Evolutionary conservation across 2,329 filamentous ascomycete genomes (phyloP).

Genomic region (Periconia macrospinosa): DNA sequence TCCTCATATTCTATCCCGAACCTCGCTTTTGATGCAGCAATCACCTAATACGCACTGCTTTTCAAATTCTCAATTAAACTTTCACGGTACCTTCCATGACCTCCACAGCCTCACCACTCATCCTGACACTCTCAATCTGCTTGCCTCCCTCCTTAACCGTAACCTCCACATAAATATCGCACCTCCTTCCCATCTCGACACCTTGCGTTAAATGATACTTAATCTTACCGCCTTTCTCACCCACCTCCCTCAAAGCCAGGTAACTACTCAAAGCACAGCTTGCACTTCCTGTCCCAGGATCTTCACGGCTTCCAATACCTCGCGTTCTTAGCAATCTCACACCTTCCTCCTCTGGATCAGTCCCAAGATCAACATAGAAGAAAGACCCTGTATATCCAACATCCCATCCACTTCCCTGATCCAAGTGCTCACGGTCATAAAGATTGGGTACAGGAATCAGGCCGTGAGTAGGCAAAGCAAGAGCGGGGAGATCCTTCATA

Average conservation of each 20-base stretch:
- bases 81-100: constrained; percentile 30
- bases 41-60: no score
- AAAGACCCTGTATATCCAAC: constrained; percentile 51
- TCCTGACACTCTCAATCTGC: constrained; percentile 41
- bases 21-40: no score
- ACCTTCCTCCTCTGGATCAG: constrained; percentile 22
- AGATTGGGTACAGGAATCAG: constrained; percentile 47
- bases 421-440: constrained; percentile 31
- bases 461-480: constrained; percentile 10
- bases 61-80: background rate
- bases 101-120: constrained; percentile 46
- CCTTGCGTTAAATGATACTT: constrained; percentile 50
- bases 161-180: constrained; percentile 51
- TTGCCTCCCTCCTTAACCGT: constrained; percentile 36
- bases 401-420: constrained; percentile 51
- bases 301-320: constrained; percentile 57
- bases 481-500: constrained; percentile 59
- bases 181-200: constrained; percentile 53
- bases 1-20: no score
- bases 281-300: constrained; percentile 53
- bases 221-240: constrained; percentile 23
- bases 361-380: constrained; percentile 59
- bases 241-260: constrained; percentile 36
- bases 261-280: constrained; percentile 48
- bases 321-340: constrained; percentile 54